phyloP scores from a whole-genome alignment of 2,329 filamentous ascomycete species.

The Zymoseptoria pseudotritici region DNA sequence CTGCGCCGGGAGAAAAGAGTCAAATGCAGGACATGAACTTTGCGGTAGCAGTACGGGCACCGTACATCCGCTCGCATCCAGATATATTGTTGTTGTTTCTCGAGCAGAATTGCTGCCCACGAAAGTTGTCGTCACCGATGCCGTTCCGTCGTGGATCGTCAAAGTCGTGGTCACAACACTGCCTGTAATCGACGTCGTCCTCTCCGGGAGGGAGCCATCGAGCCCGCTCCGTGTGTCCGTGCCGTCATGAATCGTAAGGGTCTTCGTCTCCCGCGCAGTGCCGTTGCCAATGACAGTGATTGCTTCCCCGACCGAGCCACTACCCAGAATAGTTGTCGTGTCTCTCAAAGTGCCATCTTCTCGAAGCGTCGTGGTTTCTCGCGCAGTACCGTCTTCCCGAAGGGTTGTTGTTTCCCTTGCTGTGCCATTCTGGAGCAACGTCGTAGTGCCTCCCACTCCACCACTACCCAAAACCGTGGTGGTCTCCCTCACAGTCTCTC shows the following conservation, averaged over 20 bases:
- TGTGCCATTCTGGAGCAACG: not conserved
- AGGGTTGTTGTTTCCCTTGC: not conserved
- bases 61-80: not conserved
- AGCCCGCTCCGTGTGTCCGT: not conserved
- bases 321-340: not conserved
- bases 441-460: not conserved
- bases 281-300: not conserved
- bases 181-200: not conserved
- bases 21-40: not conserved
- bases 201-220: not conserved
- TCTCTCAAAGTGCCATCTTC: not conserved
- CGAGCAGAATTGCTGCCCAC: not conserved
- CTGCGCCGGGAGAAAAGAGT: not conserved
- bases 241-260: not conserved
- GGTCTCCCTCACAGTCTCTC: not conserved
- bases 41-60: not conserved
- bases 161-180: not conserved
- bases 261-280: not conserved
- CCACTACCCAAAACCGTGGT: not conserved
- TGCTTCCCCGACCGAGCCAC: not conserved
- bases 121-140: not conserved
- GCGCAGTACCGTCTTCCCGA: not conserved
- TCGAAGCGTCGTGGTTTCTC: not conserved
- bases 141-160: not conserved
- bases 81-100: not conserved